Base-by-base conservation (phyloP, 352 stramenopile species). In the Peronospora destructor region DNA sequence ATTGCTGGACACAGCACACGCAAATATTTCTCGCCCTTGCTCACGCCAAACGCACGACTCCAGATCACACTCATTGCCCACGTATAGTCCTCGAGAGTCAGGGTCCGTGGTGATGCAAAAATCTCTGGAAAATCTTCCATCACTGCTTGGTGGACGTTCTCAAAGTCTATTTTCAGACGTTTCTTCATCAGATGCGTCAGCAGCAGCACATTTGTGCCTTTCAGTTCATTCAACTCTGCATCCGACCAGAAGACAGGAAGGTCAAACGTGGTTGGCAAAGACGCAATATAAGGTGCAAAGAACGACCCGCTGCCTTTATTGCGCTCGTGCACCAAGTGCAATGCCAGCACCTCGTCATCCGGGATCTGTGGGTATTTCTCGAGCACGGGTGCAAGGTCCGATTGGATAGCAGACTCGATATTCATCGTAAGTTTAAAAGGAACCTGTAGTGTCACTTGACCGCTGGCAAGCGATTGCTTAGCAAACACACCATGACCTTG, bases 11-110 rank as follows among this genome's bases (percentile, higher is more conserved):
- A 84, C 50, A 90, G 54, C 16, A 83, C 66, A 29, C 66, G 74
- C 3, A 85, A 29, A 37, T 82, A 81, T 25, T 61, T 60, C 14
- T 42, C 49, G 2, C 53, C 56, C 36, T 59, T 75, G 14, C 46
- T 73, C 19, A 80, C 58, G 29, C 73, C 73, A 59, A 89, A 89
- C 4, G 79, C 74, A 7, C 79, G 74, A 55, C 71, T 87, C 76
- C 76, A 90, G 30, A 90, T 84, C 45, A 84, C 77, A 42, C 61
- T 71, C 63, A 90, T 76, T 0, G 76, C 79, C 79, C 79, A 90
- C 35, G 61, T 66, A 53, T 90, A 90, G 49, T 90, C 74, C 6
- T 75, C 42, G 11, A 78, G 21, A 7, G 64, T 71, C 21, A 79
- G 41, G 5, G 45, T 63, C 30, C 60, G 45, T 19, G 54, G 45